A percentile compares a stretch with the other conserved stretches of the same genome.
phyloP scores from a whole-genome alignment of 768 basidiomycete species.

The Psilocybe sp. region DNA sequence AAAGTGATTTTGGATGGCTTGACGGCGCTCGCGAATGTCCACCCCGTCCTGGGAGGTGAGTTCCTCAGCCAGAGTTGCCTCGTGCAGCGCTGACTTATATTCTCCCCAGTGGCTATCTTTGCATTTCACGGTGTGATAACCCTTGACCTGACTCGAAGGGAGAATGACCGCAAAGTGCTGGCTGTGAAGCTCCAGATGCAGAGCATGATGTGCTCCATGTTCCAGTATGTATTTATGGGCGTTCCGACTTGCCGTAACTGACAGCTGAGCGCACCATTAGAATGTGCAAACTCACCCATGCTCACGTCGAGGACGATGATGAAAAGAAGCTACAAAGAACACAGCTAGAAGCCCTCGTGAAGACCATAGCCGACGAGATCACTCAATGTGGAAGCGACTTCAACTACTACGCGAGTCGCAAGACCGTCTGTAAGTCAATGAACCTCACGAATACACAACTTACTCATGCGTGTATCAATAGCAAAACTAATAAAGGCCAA shows the following conservation, averaged over 20 bases:
- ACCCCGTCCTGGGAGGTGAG: constrained; percentile 11
- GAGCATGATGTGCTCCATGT: constrained; percentile 39
- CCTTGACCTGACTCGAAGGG: constrained; percentile 37
- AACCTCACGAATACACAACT: neutral
- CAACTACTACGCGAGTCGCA: constrained; percentile 36
- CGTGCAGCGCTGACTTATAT: neutral
- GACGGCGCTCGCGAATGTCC: constrained; percentile 6
- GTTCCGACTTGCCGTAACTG: neutral
- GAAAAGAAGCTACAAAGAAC: constrained; percentile 19
- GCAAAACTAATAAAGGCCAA: constrained; percentile 26
- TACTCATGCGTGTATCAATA: constrained; percentile 1
- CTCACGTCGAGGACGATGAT: constrained; percentile 19
- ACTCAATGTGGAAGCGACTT: constrained; percentile 34
- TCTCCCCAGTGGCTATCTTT: constrained; percentile 30
- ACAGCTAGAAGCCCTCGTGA: constrained; percentile 21
- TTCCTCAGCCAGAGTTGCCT: neutral
- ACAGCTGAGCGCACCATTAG: constrained; percentile 11
- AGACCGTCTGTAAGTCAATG: constrained; percentile 21
- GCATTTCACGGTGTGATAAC: constrained; percentile 41
- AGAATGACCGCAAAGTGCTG: constrained; percentile 41
- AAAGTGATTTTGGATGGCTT: constrained; percentile 9
- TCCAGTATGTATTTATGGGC: constrained; percentile 30
- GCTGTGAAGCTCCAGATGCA: constrained; percentile 39
- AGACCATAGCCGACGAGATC: constrained; percentile 34
- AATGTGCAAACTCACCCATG: constrained; percentile 3